These are phyloP conservation scores for Clitocybe nebularis DNA, from an alignment of 1,284 basidiomycete genomes.

Conservation along the genomic window DNA sequence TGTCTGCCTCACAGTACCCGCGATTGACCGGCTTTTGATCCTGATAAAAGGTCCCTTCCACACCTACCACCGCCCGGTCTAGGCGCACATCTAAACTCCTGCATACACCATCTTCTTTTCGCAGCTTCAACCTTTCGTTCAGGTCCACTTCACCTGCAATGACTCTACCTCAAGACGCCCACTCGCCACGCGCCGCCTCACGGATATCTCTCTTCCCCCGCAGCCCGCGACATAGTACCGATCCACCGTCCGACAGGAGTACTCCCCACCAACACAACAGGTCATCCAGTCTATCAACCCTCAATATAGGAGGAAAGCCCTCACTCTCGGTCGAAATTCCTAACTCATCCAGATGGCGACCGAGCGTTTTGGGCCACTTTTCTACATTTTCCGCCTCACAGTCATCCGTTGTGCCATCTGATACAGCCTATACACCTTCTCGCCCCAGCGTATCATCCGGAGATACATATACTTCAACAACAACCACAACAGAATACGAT, in stretches of 20 bases:
- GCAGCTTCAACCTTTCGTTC: slow-evolving; percentile 51
- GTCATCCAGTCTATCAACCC: slow-evolving; percentile 40
- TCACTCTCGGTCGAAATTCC: slow-evolving; percentile 20
- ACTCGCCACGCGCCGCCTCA: slow-evolving; percentile 32
- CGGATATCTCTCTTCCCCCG: slow-evolving; percentile 43
- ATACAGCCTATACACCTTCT: slow-evolving; percentile 42
- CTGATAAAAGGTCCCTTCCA: slow-evolving; percentile 26
- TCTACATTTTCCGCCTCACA: slow-evolving; percentile 37
- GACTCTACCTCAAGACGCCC: slow-evolving; percentile 30
- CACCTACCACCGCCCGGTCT: slow-evolving; percentile 35
- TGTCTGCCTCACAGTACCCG: slow-evolving; percentile 4
- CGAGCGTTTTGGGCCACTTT: slow-evolving; percentile 60
- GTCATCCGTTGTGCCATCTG: slow-evolving; percentile 32
- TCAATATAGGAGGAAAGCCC: slow-evolving; percentile 22
- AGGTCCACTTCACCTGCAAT: slow-evolving; percentile 35
- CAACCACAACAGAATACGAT: slow-evolving; percentile 34
- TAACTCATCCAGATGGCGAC: slow-evolving; percentile 46
- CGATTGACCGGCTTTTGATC: slow-evolving; percentile 1
- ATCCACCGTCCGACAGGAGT: slow-evolving; percentile 21
- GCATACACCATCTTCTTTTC: slow-evolving; percentile 48
- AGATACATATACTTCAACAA: slow-evolving; percentile 51
- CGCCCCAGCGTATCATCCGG: slow-evolving; percentile 67
- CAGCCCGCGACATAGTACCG: slow-evolving; percentile 31
- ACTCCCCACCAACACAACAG: slow-evolving; percentile 35
- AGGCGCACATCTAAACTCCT: slow-evolving; percentile 38